Evolutionary conservation across 1,284 basidiomycete genomes (phyloP), one percentile per base, ranked within the genome.

Genomic region (Malassezia sympodialis): DNA sequence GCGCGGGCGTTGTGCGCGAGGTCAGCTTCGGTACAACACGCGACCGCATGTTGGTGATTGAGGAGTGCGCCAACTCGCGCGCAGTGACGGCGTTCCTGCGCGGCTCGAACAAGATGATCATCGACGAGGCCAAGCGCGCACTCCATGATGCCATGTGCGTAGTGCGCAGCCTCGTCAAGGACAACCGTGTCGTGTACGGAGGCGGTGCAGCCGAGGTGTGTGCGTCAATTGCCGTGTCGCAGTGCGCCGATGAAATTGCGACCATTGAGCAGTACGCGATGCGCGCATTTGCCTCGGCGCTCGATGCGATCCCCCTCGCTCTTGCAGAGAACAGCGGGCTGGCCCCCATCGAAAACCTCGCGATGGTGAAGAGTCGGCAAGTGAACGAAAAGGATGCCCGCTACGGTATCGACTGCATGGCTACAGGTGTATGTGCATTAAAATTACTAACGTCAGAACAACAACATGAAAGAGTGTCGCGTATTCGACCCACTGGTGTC

Each of bases 191-290:
- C 32, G 93, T 98, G 0, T 98, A 96, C 73, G 93, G 93, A 61
- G 93, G 93, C 56, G 93, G 94, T 52, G 90, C 94, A 1, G 91
- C 93, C 7, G 93, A 98, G 76, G 96, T 98, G 71, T 90, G 88
- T 67, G 91, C 87, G 62, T 84, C 89, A 24, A 82, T 98, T 53
- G 90, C 93, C 21, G 91, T 99, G 3, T 80, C 86, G 52, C 88
- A 90, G 75, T 89, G 88, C 47, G 93, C 93, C 15, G 94, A 99
- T 76, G 60, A 88, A 85, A 96, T 94, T 67, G 85, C 93, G 1
- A 82, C 88, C 8, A 93, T 99, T 69, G 93, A 99, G 77, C 93
- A 99, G 79, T 99, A 99, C 74, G 93, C 93, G 1, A 96, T 98
- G 91, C 86, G 93, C 41, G 91, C 93, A 15, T 99, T 96, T 74